A percentile compares a stretch with the other conserved stretches of the same genome.
phyloP scores from a whole-genome alignment of 1,284 basidiomycete species.

The Ustilago bromivora region DNA sequence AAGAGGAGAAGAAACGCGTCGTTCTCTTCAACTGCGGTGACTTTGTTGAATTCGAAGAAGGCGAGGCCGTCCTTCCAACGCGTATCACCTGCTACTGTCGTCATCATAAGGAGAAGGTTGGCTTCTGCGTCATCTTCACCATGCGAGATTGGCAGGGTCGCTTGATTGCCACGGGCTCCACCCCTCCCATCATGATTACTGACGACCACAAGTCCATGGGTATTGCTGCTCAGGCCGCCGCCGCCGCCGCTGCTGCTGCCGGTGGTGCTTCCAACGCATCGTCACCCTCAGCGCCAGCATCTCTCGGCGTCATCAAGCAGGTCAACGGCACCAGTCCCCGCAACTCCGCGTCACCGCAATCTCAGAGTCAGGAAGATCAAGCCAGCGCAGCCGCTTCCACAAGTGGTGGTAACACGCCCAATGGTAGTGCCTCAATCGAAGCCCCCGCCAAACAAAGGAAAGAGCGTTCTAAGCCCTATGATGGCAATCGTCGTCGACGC shows the following conservation, averaged over 20 bases:
- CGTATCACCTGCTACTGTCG: slow-evolving; percentile 99
- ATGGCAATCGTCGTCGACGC: slow-evolving; percentile 50
- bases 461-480: slow-evolving; percentile 63
- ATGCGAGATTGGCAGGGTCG: slow-evolving; percentile 85
- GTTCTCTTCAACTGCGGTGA: slow-evolving; percentile 89
- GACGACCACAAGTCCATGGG: slow-evolving; percentile 86
- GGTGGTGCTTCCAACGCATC: slow-evolving; percentile 29
- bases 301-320: slow-evolving; percentile 39
- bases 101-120: slow-evolving; percentile 96
- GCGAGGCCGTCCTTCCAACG: slow-evolving; percentile 88
- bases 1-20: slow-evolving; percentile 67
- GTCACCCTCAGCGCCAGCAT: slow-evolving; percentile 33
- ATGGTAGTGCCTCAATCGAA: slow-evolving; percentile 25
- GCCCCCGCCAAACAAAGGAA: slow-evolving; percentile 32
- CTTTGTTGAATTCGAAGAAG: slow-evolving; percentile 87
- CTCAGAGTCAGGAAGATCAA: slow-evolving; percentile 25
- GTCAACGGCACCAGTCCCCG: slow-evolving; percentile 41
- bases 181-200: slow-evolving; percentile 91
- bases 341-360: slow-evolving; percentile 7
- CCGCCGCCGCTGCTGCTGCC: slow-evolving; percentile 33
- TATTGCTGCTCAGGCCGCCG: slow-evolving; percentile 71
- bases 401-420: slow-evolving; percentile 44
- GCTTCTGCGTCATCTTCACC: slow-evolving; percentile 90
- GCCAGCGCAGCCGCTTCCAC: slow-evolving; percentile 18
- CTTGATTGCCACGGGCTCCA: slow-evolving; percentile 84